Evolutionary conservation across 371 early-diverging fungal species (phyloP).

Genomic region (Fennellomyces sp.): DNA sequence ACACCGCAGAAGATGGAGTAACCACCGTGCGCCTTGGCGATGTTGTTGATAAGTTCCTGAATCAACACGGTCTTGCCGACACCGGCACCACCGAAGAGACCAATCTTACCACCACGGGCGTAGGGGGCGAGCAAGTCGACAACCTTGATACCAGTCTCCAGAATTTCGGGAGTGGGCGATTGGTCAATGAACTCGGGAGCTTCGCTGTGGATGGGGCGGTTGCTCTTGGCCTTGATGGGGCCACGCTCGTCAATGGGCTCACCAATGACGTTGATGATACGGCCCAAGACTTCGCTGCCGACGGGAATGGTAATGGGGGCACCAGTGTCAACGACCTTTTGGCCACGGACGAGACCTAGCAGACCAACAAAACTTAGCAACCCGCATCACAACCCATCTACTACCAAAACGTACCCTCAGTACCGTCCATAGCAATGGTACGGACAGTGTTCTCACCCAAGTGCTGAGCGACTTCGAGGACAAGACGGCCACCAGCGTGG

Average conservation of each 20-base stretch:
- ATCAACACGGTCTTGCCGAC: conserved; percentile 98
- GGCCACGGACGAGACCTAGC: conserved; percentile 94
- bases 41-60: conserved; percentile 97
- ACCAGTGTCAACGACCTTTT: conserved; percentile 94
- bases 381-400: neutral
- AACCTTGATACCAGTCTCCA: conserved; percentile 99
- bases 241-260: conserved; percentile 98
- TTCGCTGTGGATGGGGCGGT: conserved; percentile 89
- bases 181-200: conserved; percentile 97
- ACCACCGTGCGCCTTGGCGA: conserved; percentile 98
- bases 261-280: conserved; percentile 99
- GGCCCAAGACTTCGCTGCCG: conserved; percentile 94
- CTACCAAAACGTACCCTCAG: conserved; percentile 56
- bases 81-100: conserved; percentile 98
- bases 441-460: conserved; percentile 98
- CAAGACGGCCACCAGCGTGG: conserved; percentile 81
- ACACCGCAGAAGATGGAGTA: conserved; percentile 97
- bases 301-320: conserved; percentile 94
- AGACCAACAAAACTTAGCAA: neutral
- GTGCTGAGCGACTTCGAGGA: conserved; percentile 96
- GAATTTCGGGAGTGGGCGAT: conserved; percentile 94
- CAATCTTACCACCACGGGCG: conserved; percentile 98
- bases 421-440: conserved; percentile 99
- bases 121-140: conserved; percentile 98
- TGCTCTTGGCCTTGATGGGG: conserved; percentile 90